phyloP scores from a whole-genome alignment of 176 grass and related monocot species.

The Cymbopogon citratus region DNA sequence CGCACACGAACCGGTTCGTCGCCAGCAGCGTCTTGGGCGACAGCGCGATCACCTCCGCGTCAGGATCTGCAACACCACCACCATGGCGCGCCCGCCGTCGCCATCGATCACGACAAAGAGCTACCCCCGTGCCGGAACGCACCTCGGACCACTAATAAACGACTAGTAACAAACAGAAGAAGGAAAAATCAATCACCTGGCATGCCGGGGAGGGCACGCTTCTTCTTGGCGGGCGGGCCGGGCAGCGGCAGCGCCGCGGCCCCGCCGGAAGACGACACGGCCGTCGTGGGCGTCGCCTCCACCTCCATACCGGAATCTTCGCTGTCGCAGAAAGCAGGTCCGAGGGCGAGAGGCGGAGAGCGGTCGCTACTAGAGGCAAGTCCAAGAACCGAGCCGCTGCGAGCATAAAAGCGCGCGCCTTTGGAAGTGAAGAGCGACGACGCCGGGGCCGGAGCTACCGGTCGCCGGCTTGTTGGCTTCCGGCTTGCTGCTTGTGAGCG shows the following conservation, averaged over 20 bases:
- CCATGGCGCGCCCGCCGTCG: not conserved
- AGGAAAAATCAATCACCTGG: conserved; percentile 49
- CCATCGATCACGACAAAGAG: conserved; percentile 27
- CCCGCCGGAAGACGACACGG: conserved; percentile 65
- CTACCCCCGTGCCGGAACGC: not conserved
- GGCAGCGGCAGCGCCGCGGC: conserved; percentile 4
- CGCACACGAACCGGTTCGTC: conserved; percentile 96
- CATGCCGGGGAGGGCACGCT: conserved; percentile 95
- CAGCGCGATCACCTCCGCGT: conserved; percentile 92
- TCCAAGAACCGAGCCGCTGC: conserved; percentile 26
- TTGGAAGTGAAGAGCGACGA: not conserved
- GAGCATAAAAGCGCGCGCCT: conserved; percentile 27
- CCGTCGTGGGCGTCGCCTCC: conserved; percentile 52
- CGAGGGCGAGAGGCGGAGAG: not conserved
- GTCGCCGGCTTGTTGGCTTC: conserved; percentile 18
- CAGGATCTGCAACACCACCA: conserved; percentile 60
- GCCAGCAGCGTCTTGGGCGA: conserved; percentile 94
- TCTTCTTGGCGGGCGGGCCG: conserved; percentile 69
- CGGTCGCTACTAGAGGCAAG: not conserved
- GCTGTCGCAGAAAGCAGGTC: conserved; percentile 11
- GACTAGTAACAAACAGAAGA: not conserved
- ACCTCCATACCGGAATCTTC: conserved; percentile 53
- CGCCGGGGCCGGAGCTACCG: conserved; percentile 28
- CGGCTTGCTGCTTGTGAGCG: not conserved
- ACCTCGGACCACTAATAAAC: conserved; percentile 5